Evolutionary conservation across 371 early-diverging fungal species (phyloP), one percentile per base, ranked within the genome.

Genomic region (Mycotypha africana): DNA sequence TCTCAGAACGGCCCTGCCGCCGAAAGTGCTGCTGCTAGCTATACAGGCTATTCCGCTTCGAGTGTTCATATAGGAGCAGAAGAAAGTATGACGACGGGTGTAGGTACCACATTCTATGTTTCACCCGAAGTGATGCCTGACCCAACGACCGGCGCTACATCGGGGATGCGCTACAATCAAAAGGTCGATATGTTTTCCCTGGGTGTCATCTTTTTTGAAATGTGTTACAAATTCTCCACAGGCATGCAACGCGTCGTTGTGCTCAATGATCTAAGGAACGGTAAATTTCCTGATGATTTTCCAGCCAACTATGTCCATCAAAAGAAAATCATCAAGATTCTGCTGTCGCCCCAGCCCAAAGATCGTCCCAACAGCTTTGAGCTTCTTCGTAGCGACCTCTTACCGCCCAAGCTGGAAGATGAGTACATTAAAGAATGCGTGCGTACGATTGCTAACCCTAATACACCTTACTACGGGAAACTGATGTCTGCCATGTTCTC

Each of bases 91-190:
- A 89, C 91, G 0, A 74, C 78, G 8, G 91, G 90, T 33, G 84
- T 95, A 17, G 97, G 97, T 7, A 97, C 97, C 0, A 86, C 93
- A 0, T 84, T 94, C 15, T 97, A 97, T 62, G 92, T 92, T 11
- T 90, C 94, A 11, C 95, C 95, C 0, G 95, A 92, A 51, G 82
- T 91, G 0, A 47, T 84, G 38, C 62, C 75, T 0, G 75, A 76
- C 25, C 67, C 71, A 0, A 42, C 61, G 1, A 70, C 67, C 2
- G 65, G 65, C 6, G 49, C 65, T 12, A 58, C 64, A 5, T 46
- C 67, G 14, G 71, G 71, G 15, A 67, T 76, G 60, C 59, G 80
- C 15, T 79, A 79, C 34, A 79, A 70, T 40, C 74, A 75, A 38
- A 77, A 79, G 56, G 75, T 74, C 0, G 74, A 74, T 21, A 71